Evolutionary conservation across 2,329 filamentous ascomycete genomes (phyloP), one percentile per base, ranked within the genome.

Genomic region (Nothopassalora personata): DNA sequence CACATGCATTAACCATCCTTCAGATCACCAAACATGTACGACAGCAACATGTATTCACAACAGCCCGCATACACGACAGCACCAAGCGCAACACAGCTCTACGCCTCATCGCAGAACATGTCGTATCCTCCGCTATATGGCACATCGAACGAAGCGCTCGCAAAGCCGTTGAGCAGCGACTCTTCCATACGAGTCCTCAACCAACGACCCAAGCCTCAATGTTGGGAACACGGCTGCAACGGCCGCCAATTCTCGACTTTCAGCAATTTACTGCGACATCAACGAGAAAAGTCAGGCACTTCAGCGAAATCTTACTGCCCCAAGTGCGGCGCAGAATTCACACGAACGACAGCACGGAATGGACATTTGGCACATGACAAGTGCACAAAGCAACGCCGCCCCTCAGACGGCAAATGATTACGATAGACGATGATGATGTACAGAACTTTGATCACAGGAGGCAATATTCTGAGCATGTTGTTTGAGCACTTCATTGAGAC

Each of bases 141-240:
- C 56, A 63, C 58, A 31, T 61, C 62, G 10, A 67, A 61, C 54
- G 66, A 67, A 28, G 62, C 58, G 30, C 50, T 69, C 34, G 53
- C 67, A 19, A 67, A 68, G 53, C 61, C 59, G 3, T 49, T 54
- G 23, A 59, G 58, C 23, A 57, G 54, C 48, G 68, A 70, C 13
- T 65, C 67, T 15, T 68, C 70, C 15, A 70, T 71, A 56, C 66
- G 72, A 23, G 70, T 73, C 10, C 64, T 72, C 34, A 73, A 71
- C 64, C 68, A 72, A 53, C 69, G 73, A 39, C 91, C 91, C n/a
- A 96, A 96, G 76, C 91, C 92, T 49, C 91, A 96, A 72, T 97
- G 93, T 75, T 97, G 90, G 90, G 93, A 97, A 61, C 93, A 97
- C 71, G 93, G 92, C 10, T 97, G 93, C 79, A 96, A 97, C 69